phyloP scores from a whole-genome alignment of 192 early-diverging fungal species.

The Coemansia sp. region DNA sequence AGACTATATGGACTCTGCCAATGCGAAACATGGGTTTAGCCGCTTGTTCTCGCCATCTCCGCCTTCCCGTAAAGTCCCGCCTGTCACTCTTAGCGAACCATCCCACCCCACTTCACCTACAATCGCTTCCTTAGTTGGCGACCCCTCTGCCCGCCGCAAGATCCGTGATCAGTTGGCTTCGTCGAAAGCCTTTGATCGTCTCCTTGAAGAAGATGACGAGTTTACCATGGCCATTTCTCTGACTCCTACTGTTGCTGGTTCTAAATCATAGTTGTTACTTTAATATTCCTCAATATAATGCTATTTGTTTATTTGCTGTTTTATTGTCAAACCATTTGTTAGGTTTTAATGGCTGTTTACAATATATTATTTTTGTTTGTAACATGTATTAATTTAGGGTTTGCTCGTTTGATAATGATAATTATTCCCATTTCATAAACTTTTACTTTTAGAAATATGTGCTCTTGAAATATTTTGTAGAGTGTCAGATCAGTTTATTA shows the following conservation, averaged over 20 bases:
- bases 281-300: background rate
- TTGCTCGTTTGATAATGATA: no score
- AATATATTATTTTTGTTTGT: no score
- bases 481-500: no score
- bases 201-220: constrained; percentile 44
- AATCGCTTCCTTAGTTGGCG: constrained; percentile 36
- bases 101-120: constrained; percentile 31
- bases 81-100: background rate
- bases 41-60: constrained; percentile 34
- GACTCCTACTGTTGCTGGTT: constrained; percentile 37
- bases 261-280: constrained; percentile 5
- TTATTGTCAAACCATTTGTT: no score
- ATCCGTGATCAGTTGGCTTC: constrained; percentile 51
- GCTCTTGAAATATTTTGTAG: no score
- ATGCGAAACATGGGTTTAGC: constrained; percentile 25
- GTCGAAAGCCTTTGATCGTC: constrained; percentile 38
- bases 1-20: background rate
- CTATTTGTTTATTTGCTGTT: no score
- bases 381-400: no score
- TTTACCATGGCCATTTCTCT: constrained; percentile 52
- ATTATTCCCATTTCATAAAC: no score
- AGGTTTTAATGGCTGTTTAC: no score
- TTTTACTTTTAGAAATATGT: no score
- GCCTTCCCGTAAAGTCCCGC: constrained; percentile 20
- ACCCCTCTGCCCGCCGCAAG: constrained; percentile 37